phyloP scores from a whole-genome alignment of 208 protist genomes.

The Angomonas ambiguus region DNA sequence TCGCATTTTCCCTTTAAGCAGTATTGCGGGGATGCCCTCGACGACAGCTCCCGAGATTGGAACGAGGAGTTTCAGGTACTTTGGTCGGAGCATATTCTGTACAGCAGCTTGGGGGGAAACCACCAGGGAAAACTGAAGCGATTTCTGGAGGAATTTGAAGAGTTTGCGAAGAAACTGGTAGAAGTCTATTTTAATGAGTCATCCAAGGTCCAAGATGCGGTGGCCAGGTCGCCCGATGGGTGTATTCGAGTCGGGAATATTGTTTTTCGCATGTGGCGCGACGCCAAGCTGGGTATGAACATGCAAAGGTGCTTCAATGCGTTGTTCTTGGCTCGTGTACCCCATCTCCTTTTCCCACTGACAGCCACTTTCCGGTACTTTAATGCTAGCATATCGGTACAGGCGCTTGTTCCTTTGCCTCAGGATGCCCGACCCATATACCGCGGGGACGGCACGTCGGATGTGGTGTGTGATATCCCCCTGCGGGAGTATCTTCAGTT shows the following conservation, averaged over 20 bases:
- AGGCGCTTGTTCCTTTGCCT: conserved; percentile 42
- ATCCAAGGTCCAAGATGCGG: not conserved
- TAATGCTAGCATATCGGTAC: conserved; percentile 39
- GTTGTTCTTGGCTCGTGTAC: conserved; percentile 22
- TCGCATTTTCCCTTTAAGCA: conserved; percentile 34
- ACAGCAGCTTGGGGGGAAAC: conserved; percentile 12
- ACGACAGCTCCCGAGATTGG: conserved; percentile 41
- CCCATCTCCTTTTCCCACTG: conserved; percentile 38
- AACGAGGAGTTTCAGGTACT: conserved; percentile 52
- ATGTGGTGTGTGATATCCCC: conserved; percentile 26
- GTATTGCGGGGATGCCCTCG: conserved; percentile 16
- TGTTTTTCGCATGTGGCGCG: conserved; percentile 41
- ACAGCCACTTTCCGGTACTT: conserved; percentile 53
- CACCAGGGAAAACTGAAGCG: conserved; percentile 11
- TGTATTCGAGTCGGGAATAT: conserved; percentile 47
- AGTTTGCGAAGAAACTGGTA: conserved; percentile 26
- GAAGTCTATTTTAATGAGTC: conserved; percentile 14
- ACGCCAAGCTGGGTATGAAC: conserved; percentile 41
- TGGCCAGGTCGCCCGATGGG: not conserved
- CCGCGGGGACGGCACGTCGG: conserved; percentile 26
- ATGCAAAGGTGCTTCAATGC: conserved; percentile 48
- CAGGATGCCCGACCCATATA: conserved; percentile 21
- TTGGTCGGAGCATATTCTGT: conserved; percentile 21
- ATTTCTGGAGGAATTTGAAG: conserved; percentile 41
- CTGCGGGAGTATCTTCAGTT: conserved; percentile 42